phyloP scores from a whole-genome alignment of 2,329 filamentous ascomycete genomes.

The Stagonosporopsis tanaceti region DNA sequence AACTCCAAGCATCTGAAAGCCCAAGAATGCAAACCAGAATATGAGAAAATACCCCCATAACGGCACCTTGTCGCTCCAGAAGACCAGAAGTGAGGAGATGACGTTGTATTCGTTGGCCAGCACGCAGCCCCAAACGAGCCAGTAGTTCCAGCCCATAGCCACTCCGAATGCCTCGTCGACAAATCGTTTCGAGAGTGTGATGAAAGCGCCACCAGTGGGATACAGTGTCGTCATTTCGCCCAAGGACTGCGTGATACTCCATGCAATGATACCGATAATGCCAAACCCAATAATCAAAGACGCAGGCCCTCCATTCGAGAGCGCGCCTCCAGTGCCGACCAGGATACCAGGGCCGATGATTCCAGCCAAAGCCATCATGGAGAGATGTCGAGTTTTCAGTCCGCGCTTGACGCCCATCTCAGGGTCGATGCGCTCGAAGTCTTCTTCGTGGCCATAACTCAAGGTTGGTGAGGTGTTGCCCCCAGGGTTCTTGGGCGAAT shows the following conservation, averaged over 20 bases:
- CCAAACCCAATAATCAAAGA: constrained; percentile 78
- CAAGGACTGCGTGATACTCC: constrained; percentile 73
- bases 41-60: constrained; percentile 54
- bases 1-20: constrained; percentile 52
- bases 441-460: constrained; percentile 33
- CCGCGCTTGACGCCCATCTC: constrained; percentile 73
- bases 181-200: constrained; percentile 73
- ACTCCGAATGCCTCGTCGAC: constrained; percentile 29
- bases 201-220: constrained; percentile 74
- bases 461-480: constrained; percentile 28
- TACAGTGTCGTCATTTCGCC: constrained; percentile 79
- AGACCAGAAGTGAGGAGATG: constrained; percentile 70
- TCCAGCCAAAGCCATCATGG: constrained; percentile 62
- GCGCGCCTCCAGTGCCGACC: constrained; percentile 74
- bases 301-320: constrained; percentile 74
- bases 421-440: constrained; percentile 58
- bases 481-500: constrained; percentile 26
- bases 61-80: constrained; percentile 66
- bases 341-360: constrained; percentile 75
- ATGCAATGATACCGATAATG: constrained; percentile 74
- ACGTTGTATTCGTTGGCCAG: constrained; percentile 77
- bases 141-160: constrained; percentile 46
- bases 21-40: constrained; percentile 51
- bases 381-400: constrained; percentile 72
- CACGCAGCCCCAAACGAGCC: constrained; percentile 69